Evolutionary conservation across 2,329 filamentous ascomycete genomes (phyloP).

Genomic region (Bipolaris gigantea): DNA sequence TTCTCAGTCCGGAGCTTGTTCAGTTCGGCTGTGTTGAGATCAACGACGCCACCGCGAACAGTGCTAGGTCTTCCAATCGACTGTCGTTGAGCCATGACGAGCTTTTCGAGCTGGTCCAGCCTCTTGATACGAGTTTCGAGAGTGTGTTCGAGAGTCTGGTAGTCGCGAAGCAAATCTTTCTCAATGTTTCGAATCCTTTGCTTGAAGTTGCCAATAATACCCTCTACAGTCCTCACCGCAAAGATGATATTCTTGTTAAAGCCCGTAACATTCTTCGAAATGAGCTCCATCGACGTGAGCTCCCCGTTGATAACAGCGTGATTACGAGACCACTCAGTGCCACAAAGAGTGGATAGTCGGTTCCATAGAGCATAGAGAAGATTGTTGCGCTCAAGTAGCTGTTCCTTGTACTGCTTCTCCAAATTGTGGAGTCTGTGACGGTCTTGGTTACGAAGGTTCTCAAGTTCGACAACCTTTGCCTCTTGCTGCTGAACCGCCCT

Average conservation of each 20-base stretch:
- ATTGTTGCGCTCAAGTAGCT: conserved; percentile 86
- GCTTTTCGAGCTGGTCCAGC: conserved; percentile 81
- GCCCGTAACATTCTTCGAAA: conserved; percentile 80
- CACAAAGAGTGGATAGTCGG: conserved; percentile 80
- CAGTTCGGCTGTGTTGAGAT: conserved; percentile 55
- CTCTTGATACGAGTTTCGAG: conserved; percentile 80
- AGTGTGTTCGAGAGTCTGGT: conserved; percentile 79
- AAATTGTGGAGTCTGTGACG: conserved; percentile 74
- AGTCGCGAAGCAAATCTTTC: conserved; percentile 86
- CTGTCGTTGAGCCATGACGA: conserved; percentile 56
- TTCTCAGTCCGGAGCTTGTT: conserved; percentile 62
- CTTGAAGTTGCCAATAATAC: conserved; percentile 75
- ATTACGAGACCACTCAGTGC: conserved; percentile 86
- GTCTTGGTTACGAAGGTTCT: conserved; percentile 75
- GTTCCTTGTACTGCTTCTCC: conserved; percentile 81
- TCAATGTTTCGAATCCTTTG: conserved; percentile 82
- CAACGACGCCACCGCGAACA: conserved; percentile 44
- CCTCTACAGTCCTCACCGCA: conserved; percentile 85
- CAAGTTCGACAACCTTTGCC: conserved; percentile 80
- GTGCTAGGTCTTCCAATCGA: conserved; percentile 45
- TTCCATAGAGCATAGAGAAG: conserved; percentile 90
- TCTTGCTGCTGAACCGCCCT: conserved; percentile 85
- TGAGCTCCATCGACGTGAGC: conserved; percentile 80
- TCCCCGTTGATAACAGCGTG: conserved; percentile 89
- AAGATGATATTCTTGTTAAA: conserved; percentile 89